These are phyloP conservation scores for Fusarium gaditjirri DNA, from an alignment of 2,329 filamentous ascomycete species.

Conservation along the genomic window DNA sequence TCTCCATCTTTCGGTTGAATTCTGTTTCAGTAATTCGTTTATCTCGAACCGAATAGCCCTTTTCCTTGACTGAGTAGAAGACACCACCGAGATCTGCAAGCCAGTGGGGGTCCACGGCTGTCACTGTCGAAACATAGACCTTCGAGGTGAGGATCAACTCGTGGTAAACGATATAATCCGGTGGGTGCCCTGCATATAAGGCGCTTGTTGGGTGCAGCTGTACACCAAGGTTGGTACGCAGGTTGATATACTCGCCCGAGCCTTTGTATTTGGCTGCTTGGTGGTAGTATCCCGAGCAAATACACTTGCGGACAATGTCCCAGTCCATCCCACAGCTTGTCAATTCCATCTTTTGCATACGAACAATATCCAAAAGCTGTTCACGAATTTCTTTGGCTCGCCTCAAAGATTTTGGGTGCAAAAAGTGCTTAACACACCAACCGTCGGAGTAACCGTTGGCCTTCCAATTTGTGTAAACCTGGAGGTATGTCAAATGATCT, in stretches of 20 bases:
- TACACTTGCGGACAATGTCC: conserved; percentile 94
- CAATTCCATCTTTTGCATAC: conserved; percentile 89
- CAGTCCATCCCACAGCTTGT: conserved; percentile 94
- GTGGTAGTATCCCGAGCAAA: conserved; percentile 98
- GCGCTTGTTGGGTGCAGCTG: conserved; percentile 95
- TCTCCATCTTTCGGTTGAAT: conserved; percentile 92
- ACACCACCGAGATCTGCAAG: conserved; percentile 95
- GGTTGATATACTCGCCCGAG: conserved; percentile 96
- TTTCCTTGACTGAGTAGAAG: conserved; percentile 97
- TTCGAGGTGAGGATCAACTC: conserved; percentile 96
- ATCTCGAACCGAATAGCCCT: conserved; percentile 89
- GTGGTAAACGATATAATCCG: conserved; percentile 98
- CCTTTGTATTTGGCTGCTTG: conserved; percentile 97
- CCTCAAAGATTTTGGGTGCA: conserved; percentile 93
- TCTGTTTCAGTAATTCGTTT: conserved; percentile 90
- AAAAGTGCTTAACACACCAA: conserved; percentile 93
- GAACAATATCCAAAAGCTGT: conserved; percentile 94
- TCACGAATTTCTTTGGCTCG: conserved; percentile 94
- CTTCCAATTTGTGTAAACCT: conserved; percentile 97
- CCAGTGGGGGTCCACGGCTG: conserved; percentile 96
- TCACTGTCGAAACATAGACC: conserved; percentile 98
- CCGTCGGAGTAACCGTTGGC: conserved; percentile 87
- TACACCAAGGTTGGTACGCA: conserved; percentile 92
- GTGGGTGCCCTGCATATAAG: conserved; percentile 92
- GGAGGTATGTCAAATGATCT: conserved; percentile 93